These are phyloP conservation scores for Rhodocollybia butyracea DNA, from an alignment of 768 basidiomycete species.

Conservation along the genomic window DNA sequence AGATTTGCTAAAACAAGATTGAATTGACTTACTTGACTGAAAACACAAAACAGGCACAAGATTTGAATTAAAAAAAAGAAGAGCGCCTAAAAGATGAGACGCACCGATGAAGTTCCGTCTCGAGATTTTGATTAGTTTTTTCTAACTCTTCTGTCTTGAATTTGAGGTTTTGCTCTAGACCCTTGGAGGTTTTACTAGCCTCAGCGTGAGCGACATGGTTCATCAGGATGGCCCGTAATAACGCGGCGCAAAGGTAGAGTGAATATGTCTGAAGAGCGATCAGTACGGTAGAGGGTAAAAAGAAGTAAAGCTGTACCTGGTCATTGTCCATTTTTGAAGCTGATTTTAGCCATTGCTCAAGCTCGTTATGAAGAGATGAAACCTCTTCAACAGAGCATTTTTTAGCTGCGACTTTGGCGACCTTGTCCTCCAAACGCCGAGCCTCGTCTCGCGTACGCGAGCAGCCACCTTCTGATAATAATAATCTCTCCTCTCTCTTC, in stretches of 20 bases:
- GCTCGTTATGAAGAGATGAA: constrained; percentile 70
- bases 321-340: constrained; percentile 59
- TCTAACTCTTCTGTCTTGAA: constrained; percentile 66
- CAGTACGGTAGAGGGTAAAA: constrained; percentile 3
- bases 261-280: constrained; percentile 49
- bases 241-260: constrained; percentile 71
- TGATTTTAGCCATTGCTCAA: constrained; percentile 69
- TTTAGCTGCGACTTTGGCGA: constrained; percentile 75
- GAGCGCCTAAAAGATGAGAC: constrained; percentile 24
- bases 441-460: constrained; percentile 45
- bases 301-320: constrained; percentile 45
- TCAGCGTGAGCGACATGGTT: constrained; percentile 82
- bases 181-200: constrained; percentile 64
- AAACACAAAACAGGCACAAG: constrained; percentile 17
- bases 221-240: constrained; percentile 79
- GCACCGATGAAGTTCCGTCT: constrained; percentile 71
- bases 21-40: constrained; percentile 57
- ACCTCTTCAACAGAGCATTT: constrained; percentile 89
- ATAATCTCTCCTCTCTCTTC: constrained; percentile 45
- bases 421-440: constrained; percentile 72
- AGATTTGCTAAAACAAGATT: constrained; percentile 9
- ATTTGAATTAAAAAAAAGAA: constrained; percentile 11
- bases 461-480: constrained; percentile 38
- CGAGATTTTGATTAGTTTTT: constrained; percentile 52
- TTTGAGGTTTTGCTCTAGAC: constrained; percentile 57